Evolutionary conservation across 495 filamentous ascomycete genomes (phyloP), one percentile per base, ranked within the genome.

Genomic region (Aspergillus egyptiacus): DNA sequence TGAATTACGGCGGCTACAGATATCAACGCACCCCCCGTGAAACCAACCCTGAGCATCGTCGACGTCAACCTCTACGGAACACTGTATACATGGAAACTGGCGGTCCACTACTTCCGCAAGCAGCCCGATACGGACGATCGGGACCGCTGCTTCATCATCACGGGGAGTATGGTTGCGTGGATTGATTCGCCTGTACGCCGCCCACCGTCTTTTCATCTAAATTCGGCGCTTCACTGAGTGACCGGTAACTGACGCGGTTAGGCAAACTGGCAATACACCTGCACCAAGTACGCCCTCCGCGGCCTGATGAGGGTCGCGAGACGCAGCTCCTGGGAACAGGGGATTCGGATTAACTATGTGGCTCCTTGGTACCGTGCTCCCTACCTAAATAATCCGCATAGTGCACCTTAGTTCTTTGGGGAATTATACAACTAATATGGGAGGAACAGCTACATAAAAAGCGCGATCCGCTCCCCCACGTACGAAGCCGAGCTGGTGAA

Each of bases 11-110:
- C 3, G 5, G 6, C 13, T 40, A 4, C 10, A 71, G 68, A 63
- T 37, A 50, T 58, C n/a, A 51, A 65, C 24, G 49, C 35, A 2
- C 56, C 60, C 14, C 69, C 68, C 1, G 54, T 53, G 10, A 65
- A 68, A 34, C 70, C 71, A 8, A 57, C 64, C 20, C 57, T 72
- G 11, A 68, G 62, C 32, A 71, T 69, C 30, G 49, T 73, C 27
- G 61, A 68, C 44, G 62, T 73, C 3, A 72, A 75, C 48, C 44
- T 75, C 13, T 60, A 53, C 18, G 71, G 68, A 4, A 62, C 60
- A 4, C 46, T 75, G 19, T 71, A 69, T 35, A 69, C 65, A 4
- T 62, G 56, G 54, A 72, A 72, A 39, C 47, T 74, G n/a, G 68
- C 69, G 1, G 46, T 74, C 1, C 67, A 72, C 47, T 70, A 72